Evolutionary conservation across 129 eudicot species (phyloP).

Genomic region (Gnaphalium uliginosum): DNA sequence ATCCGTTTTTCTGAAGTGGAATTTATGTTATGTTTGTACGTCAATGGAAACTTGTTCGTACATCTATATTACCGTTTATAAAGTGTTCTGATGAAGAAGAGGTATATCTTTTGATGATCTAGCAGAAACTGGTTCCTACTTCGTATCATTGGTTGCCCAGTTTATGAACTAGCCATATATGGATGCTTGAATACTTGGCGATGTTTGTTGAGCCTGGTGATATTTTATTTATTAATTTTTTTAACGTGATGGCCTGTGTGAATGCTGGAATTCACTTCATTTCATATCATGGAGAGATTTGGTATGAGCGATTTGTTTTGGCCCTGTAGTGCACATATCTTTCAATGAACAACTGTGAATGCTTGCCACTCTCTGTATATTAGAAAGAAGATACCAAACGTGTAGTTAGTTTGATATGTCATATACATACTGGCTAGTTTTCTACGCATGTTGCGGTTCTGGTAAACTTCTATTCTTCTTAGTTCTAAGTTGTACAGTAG

Average conservation of each 20-base stretch:
- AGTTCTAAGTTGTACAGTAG: too few relatives aligned
- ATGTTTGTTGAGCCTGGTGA: too few relatives aligned
- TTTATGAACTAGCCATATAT: background rate
- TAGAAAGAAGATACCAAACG: background rate
- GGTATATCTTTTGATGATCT: background rate
- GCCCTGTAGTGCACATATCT: background rate
- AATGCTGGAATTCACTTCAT: background rate
- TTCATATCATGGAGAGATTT: background rate
- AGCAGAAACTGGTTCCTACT: background rate
- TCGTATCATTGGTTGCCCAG: too few relatives aligned
- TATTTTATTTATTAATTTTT: too few relatives aligned
- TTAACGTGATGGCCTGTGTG: too few relatives aligned
- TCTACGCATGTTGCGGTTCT: too few relatives aligned
- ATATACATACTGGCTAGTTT: background rate
- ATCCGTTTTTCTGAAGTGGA: background rate
- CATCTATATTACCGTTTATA: background rate
- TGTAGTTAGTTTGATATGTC: background rate
- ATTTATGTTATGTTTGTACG: background rate
- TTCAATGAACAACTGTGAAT: background rate
- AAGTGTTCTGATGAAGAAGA: background rate
- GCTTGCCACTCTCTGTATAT: background rate
- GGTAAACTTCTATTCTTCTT: too few relatives aligned
- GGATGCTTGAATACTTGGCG: too few relatives aligned
- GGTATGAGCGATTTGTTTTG: background rate
- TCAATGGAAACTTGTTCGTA: background rate